A percentile compares a stretch with the other conserved stretches of the same genome.
phyloP scores from a whole-genome alignment of 441 rosid species.

The Pelargonium cotyledonis region DNA sequence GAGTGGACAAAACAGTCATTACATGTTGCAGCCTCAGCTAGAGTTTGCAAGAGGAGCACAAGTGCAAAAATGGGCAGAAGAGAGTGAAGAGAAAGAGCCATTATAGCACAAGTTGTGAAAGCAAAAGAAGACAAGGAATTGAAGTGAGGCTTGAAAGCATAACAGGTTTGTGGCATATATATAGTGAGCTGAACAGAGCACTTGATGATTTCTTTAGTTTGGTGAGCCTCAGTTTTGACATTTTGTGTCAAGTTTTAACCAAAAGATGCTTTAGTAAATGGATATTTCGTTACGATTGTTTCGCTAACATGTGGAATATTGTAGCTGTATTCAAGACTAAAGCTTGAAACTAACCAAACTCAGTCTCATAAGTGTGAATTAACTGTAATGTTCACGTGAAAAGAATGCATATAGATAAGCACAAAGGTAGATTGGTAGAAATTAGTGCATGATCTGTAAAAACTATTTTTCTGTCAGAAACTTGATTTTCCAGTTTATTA shows the following conservation, averaged over 20 bases:
- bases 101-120: conserved; percentile 16
- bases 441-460: no score
- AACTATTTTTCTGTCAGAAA: no score
- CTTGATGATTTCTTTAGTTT: neutral
- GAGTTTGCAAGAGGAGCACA: conserved; percentile 25
- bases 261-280: no score
- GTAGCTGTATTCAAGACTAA: no score
- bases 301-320: no score
- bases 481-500: no score
- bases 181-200: neutral
- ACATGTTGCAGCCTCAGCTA: conserved; percentile 40
- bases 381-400: no score
- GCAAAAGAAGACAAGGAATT: conserved; percentile 20
- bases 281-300: no score
- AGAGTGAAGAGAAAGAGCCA: conserved; percentile 34
- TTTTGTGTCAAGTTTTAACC: neutral
- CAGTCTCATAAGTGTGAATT: no score
- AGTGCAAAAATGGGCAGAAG: conserved; percentile 23
- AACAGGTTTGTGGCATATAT: conserved; percentile 17
- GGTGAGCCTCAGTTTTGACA: neutral
- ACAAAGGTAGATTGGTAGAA: no score
- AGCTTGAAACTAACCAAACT: no score
- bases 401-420: no score
- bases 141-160: conserved; percentile 17
- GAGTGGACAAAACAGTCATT: conserved; percentile 44